These are phyloP conservation scores for Hsuehochloa calcarea DNA, from an alignment of 176 grass and related monocot genomes.

Conservation along the genomic window DNA sequence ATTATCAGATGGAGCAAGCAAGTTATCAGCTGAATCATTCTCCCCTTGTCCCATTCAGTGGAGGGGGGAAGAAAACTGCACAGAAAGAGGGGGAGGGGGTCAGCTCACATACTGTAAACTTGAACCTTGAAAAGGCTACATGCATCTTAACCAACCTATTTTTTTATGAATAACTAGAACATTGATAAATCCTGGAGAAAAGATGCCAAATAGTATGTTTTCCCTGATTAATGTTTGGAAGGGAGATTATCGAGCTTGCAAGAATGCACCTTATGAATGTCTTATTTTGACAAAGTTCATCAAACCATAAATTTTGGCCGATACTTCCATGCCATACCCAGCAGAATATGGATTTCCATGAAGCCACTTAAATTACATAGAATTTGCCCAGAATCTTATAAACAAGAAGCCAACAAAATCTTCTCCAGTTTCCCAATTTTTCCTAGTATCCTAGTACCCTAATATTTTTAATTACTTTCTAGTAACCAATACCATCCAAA, in stretches of 20 bases:
- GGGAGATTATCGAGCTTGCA: not conserved
- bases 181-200: not conserved
- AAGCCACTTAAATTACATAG: not conserved
- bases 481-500: not conserved
- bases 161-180: not conserved
- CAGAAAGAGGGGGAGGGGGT: too few relatives aligned
- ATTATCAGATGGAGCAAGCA: conserved; percentile 19
- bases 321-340: not conserved
- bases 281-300: not conserved
- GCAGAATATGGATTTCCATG: not conserved
- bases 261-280: not conserved
- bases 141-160: not conserved
- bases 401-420: not conserved
- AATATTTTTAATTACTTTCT: not conserved
- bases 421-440: not conserved
- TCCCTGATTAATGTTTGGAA: not conserved
- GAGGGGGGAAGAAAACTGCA: conserved; percentile 17
- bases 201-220: not conserved
- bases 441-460: not conserved
- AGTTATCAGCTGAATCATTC: conserved; percentile 21
- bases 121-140: not conserved
- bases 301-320: not conserved
- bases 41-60: conserved; percentile 42
- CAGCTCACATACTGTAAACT: not conserved
- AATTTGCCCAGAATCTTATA: not conserved